Conservation (phyloP, 148 eudicot genomes). For the Dysphania ambrosioides region DNA sequence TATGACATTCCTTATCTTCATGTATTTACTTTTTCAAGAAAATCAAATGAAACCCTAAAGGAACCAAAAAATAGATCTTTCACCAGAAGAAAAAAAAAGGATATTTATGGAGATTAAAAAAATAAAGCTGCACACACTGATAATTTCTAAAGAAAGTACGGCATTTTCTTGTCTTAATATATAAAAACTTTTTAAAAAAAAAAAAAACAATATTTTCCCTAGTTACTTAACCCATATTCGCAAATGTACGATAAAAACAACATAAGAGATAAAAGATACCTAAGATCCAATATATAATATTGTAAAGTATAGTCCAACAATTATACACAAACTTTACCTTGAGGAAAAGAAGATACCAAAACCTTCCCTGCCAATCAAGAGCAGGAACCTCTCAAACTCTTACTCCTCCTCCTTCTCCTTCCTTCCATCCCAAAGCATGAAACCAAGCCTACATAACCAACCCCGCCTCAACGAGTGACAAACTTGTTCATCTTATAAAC, state of each 20-base stretch:
- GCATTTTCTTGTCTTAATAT: constrained; percentile 9
- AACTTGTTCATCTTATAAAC: background rate
- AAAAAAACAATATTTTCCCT: background rate
- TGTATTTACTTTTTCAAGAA: background rate
- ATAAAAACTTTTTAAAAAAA: too few species aligned
- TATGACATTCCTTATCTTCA: background rate
- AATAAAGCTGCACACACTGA: background rate
- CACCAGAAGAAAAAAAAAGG: too few species aligned
- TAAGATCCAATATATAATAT: constrained; percentile 11
- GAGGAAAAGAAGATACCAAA: constrained; percentile 81
- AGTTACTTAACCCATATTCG: background rate
- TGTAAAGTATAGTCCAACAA: constrained; percentile 15
- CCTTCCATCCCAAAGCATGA: constrained; percentile 5
- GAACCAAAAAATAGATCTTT: background rate
- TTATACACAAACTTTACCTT: constrained; percentile 36
- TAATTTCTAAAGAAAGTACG: constrained; percentile 7
- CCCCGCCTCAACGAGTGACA: background rate
- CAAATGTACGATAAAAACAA: background rate
- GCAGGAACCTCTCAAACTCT: constrained; percentile 36
- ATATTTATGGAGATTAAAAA: too few species aligned
- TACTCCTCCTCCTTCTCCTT: background rate
- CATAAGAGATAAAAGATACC: constrained; percentile 12
- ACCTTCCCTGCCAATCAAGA: constrained; percentile 52
- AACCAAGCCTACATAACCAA: background rate
- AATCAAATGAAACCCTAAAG: background rate